Percentiles rank a stretch among this genome's conserved stretches.
Evolutionary conservation across 2,329 filamentous ascomycete species (phyloP).

Genomic region (Cladosporium sp.): DNA sequence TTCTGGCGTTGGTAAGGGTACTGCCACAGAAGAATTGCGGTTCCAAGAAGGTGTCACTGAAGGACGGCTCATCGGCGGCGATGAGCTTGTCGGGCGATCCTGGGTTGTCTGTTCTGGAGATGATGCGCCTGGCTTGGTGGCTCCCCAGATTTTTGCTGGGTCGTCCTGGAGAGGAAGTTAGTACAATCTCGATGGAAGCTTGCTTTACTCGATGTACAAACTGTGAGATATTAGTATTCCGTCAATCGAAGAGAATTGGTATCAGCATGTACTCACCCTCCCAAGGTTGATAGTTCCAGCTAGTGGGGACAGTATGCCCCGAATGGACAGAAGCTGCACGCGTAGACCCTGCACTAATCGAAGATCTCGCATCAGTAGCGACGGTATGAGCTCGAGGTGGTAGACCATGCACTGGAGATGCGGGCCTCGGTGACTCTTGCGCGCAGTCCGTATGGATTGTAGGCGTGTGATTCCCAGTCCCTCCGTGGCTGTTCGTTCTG

Average conservation of each 20-base stretch:
- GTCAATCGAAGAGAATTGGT: not conserved
- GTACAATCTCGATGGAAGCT: not conserved
- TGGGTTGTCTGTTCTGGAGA: conserved; percentile 12
- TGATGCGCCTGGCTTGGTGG: conserved; percentile 15
- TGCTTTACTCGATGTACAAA: not conserved
- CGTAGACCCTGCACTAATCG: conserved; percentile 1
- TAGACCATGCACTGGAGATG: not conserved
- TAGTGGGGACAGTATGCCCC: not conserved
- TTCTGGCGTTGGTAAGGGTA: conserved; percentile 26
- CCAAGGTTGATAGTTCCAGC: conserved; percentile 8
- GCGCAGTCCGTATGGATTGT: not conserved
- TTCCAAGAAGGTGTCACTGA: not conserved
- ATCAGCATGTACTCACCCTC: conserved; percentile 5
- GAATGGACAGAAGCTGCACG: not conserved
- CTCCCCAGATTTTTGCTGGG: conserved; percentile 26
- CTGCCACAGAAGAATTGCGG: conserved; percentile 15
- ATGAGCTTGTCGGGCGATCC: not conserved
- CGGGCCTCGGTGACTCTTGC: not conserved
- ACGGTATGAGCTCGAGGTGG: not conserved
- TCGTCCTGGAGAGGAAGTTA: conserved; percentile 18
- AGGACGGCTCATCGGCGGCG: not conserved
- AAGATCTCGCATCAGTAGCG: conserved; percentile 6
- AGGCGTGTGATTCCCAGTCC: conserved; percentile 4
- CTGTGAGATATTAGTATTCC: not conserved
- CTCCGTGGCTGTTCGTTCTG: conserved; percentile 8